Conservation (phyloP, 1,284 basidiomycete species). For the Apiotrichum laibachii region DNA sequence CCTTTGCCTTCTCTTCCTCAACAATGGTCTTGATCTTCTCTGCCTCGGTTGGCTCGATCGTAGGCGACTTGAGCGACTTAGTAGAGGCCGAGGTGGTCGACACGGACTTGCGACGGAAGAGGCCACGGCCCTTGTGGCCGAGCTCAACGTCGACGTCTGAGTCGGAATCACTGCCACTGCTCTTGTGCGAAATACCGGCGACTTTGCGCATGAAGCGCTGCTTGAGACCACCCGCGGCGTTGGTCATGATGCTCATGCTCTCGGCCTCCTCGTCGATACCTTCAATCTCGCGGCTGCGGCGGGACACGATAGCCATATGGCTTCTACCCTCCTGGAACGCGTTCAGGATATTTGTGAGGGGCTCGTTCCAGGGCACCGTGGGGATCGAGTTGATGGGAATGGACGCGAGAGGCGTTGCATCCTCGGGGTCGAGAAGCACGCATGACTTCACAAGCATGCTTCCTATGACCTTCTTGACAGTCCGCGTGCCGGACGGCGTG, state of each 20-base stretch:
- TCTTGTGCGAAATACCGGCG: conserved; percentile 42
- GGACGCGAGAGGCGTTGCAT: conserved; percentile 71
- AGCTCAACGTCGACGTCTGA: conserved; percentile 50
- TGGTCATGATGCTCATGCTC: conserved; percentile 44
- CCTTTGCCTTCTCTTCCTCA: conserved; percentile 20
- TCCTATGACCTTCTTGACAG: conserved; percentile 73
- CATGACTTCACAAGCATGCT: conserved; percentile 79
- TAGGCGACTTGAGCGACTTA: conserved; percentile 26
- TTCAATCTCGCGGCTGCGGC: conserved; percentile 46
- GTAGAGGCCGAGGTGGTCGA: neutral
- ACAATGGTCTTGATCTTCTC: conserved; percentile 15
- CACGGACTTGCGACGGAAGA: conserved; percentile 3
- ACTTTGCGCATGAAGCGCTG: conserved; percentile 39
- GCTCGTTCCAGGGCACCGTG: conserved; percentile 79
- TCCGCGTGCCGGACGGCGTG: conserved; percentile 46
- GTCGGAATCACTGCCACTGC: conserved; percentile 60
- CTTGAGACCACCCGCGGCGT: conserved; percentile 54
- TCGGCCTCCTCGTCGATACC: conserved; percentile 32
- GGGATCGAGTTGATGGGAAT: conserved; percentile 81
- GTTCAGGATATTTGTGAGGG: conserved; percentile 80
- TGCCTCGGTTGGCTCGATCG: conserved; percentile 23
- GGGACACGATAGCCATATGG: conserved; percentile 85
- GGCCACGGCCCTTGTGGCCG: conserved; percentile 18
- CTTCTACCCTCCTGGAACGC: conserved; percentile 86
- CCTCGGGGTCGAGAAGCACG: conserved; percentile 83